These are phyloP conservation scores for Trichoderma sp. DNA, from an alignment of 2,329 filamentous ascomycete genomes.

Conservation along the genomic window DNA sequence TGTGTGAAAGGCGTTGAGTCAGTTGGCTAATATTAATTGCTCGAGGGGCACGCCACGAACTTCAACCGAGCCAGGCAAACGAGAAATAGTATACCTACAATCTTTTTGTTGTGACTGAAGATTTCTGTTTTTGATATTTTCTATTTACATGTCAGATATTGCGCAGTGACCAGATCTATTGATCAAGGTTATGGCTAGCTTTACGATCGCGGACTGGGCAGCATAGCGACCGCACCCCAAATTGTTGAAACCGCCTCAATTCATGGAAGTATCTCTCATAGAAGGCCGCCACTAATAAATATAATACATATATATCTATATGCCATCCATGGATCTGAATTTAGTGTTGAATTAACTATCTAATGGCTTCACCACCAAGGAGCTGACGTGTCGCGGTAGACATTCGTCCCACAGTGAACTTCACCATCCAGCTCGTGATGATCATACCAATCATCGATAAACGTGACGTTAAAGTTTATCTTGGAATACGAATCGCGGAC, in stretches of 20 bases:
- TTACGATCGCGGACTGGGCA: background rate
- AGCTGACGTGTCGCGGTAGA: background rate
- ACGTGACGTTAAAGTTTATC: background rate
- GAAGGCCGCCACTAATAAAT: background rate
- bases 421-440: background rate
- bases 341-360: background rate
- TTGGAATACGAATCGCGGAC: background rate
- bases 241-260: background rate
- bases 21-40: background rate
- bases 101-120: background rate
- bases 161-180: background rate
- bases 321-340: background rate
- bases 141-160: background rate
- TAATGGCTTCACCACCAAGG: background rate
- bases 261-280: background rate
- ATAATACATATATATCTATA: background rate
- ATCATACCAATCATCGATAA: background rate
- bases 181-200: background rate
- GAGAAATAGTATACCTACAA: background rate
- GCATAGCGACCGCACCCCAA: background rate
- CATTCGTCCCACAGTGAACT: background rate
- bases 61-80: background rate
- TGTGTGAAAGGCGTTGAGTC: background rate
- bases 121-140: background rate
- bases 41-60: background rate